phyloP scores from a whole-genome alignment of 2,329 filamentous ascomycete genomes.

The Dactylellina drechsleri region DNA sequence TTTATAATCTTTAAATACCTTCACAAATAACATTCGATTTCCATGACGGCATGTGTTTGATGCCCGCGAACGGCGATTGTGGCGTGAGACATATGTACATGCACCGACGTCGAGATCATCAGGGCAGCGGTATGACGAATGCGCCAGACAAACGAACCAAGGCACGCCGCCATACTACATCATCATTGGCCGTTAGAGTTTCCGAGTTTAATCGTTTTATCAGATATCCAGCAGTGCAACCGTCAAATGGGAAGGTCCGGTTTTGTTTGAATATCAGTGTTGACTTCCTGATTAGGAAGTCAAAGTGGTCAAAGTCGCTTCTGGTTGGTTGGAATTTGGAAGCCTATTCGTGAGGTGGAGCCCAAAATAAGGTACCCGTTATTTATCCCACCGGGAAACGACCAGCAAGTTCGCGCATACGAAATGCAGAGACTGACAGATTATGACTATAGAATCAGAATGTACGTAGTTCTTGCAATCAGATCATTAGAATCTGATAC shows the following conservation, averaged over 20 bases:
- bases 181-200: slow-evolving; percentile 17
- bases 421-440: too few relatives aligned
- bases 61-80: slow-evolving; percentile 18
- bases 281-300: slow-evolving; percentile 13
- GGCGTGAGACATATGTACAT: slow-evolving; percentile 1
- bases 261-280: slow-evolving; percentile 2
- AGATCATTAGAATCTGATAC: too few relatives aligned
- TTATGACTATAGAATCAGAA: too few relatives aligned
- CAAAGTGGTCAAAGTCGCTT: neutral
- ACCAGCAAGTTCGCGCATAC: neutral
- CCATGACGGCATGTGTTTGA: slow-evolving; percentile 3
- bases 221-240: neutral
- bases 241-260: neutral
- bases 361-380: neutral
- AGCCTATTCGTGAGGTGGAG: neutral
- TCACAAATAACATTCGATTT: neutral
- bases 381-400: neutral
- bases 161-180: neutral
- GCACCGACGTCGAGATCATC: neutral
- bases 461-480: too few relatives aligned
- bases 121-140: slow-evolving; percentile 22
- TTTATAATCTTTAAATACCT: too few relatives aligned
- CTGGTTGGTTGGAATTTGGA: slow-evolving; percentile 11
- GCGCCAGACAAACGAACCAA: neutral
- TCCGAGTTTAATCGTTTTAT: slow-evolving; percentile 26